phyloP scores from a whole-genome alignment of 371 early-diverging fungal species.

The Mortierella sp. region DNA sequence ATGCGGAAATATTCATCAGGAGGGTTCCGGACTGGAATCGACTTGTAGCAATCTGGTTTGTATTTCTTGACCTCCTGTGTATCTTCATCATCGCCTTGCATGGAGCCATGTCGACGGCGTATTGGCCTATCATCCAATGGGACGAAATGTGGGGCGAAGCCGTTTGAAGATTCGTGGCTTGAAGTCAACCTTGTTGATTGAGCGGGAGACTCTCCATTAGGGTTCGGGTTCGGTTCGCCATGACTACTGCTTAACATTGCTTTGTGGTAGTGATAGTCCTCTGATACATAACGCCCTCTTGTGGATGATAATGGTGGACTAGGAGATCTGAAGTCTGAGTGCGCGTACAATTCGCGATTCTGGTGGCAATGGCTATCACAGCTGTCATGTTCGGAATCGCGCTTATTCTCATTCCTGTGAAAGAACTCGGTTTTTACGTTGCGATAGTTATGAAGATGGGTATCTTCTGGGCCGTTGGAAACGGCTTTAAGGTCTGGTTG shows the following conservation, averaged over 20 bases:
- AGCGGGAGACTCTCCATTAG: constrained; percentile 47
- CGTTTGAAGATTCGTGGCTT: not conserved
- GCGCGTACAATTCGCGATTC: not conserved
- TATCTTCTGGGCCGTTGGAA: constrained; percentile 38
- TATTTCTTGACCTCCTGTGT: constrained; percentile 1
- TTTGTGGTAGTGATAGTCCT: constrained; percentile 6
- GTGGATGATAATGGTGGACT: constrained; percentile 13
- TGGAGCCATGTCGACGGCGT: not conserved
- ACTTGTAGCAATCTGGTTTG: not conserved
- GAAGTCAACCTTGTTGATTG: constrained; percentile 15
- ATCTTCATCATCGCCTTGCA: not conserved
- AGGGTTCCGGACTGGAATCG: constrained; percentile 13
- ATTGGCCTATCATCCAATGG: constrained; percentile 14
- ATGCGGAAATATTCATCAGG: constrained; percentile 21
- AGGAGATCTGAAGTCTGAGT: constrained; percentile 2
- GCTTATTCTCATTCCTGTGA: constrained; percentile 1
- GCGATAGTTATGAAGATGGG: constrained; percentile 29
- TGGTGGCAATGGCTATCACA: not conserved
- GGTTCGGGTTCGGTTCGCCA: constrained; percentile 38
- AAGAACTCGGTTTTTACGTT: constrained; percentile 19
- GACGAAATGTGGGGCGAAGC: constrained; percentile 33
- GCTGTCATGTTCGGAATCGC: not conserved
- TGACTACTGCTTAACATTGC: constrained; percentile 24
- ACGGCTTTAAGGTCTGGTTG: constrained; percentile 41
- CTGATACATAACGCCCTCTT: not conserved